These are phyloP conservation scores for Aspergillus ostianus DNA, from an alignment of 495 filamentous ascomycete genomes.

Conservation along the genomic window DNA sequence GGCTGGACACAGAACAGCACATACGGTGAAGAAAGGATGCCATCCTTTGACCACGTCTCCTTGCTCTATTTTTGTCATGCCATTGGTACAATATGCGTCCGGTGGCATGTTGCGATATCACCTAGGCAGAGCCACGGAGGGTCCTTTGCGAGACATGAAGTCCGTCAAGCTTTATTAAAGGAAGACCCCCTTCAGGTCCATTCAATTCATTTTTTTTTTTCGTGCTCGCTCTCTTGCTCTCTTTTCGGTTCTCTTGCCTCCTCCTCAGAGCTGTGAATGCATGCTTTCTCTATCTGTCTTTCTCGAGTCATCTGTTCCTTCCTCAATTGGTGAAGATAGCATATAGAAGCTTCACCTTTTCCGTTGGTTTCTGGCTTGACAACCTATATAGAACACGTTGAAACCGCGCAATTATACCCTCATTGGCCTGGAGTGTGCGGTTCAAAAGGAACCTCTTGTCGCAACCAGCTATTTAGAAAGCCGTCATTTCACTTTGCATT, in stretches of 20 bases:
- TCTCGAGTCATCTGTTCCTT: background rate
- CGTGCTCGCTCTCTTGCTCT: background rate
- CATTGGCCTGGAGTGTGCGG: background rate
- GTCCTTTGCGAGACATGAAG: background rate
- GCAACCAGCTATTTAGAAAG: background rate
- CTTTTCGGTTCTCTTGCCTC: background rate
- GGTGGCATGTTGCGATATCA: constrained; percentile 20
- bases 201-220: background rate
- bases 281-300: background rate
- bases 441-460: background rate
- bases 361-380: background rate
- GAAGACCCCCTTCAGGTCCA: constrained; percentile 1
- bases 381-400: background rate
- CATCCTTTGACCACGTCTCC: constrained; percentile 8
- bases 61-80: constrained; percentile 9
- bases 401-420: background rate
- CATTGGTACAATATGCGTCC: constrained; percentile 21
- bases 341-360: background rate
- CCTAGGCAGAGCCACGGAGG: constrained; percentile 6
- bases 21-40: constrained; percentile 19
- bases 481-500: background rate
- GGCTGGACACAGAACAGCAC: constrained; percentile 18
- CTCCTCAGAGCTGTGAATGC: background rate
- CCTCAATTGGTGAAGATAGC: background rate
- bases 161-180: constrained; percentile 8